A percentile compares a stretch with the other conserved stretches of the same genome.
Conservation (phyloP, 2,329 filamentous ascomycete species). For the Cladosporium sp. region DNA sequence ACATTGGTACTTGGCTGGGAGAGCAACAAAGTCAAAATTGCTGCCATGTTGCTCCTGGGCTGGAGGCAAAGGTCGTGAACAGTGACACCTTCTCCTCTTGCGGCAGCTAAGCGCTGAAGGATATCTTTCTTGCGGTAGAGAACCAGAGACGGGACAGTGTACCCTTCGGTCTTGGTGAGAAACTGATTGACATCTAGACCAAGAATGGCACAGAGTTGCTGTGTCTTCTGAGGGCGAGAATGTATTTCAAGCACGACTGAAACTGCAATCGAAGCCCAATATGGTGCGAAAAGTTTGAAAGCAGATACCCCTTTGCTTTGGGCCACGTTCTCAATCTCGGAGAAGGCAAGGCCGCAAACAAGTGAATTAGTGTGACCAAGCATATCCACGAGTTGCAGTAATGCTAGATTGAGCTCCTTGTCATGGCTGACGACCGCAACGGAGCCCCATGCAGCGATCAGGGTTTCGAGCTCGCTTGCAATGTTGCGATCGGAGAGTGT, state of each 20-base stretch:
- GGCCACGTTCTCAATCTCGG: conserved; percentile 75
- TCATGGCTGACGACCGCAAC: conserved; percentile 74
- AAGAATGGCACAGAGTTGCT: conserved; percentile 77
- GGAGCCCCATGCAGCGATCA: conserved; percentile 82
- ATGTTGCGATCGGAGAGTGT: conserved; percentile 69
- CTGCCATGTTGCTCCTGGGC: conserved; percentile 56
- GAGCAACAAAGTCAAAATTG: conserved; percentile 60
- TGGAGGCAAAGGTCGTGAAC: conserved; percentile 63
- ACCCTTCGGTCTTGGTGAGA: conserved; percentile 71
- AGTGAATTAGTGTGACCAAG: conserved; percentile 80
- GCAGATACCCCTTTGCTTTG: conserved; percentile 61
- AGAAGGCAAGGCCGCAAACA: conserved; percentile 77
- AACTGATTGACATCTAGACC: conserved; percentile 74
- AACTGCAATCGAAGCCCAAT: conserved; percentile 83
- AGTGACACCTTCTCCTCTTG: conserved; percentile 53
- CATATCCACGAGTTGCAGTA: conserved; percentile 82
- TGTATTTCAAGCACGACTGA: conserved; percentile 79
- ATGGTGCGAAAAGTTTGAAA: conserved; percentile 69
- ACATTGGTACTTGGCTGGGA: conserved; percentile 60
- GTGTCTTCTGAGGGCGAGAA: conserved; percentile 76
- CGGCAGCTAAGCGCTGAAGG: conserved; percentile 77
- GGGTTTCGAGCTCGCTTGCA: conserved; percentile 73
- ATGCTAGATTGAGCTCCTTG: conserved; percentile 80
- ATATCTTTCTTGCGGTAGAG: conserved; percentile 74
- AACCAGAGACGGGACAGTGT: conserved; percentile 85